A percentile compares a stretch with the other conserved stretches of the same genome.
These are phyloP conservation scores for Cubamyces lactineus DNA, from an alignment of 768 basidiomycete species.

Conservation along the genomic window DNA sequence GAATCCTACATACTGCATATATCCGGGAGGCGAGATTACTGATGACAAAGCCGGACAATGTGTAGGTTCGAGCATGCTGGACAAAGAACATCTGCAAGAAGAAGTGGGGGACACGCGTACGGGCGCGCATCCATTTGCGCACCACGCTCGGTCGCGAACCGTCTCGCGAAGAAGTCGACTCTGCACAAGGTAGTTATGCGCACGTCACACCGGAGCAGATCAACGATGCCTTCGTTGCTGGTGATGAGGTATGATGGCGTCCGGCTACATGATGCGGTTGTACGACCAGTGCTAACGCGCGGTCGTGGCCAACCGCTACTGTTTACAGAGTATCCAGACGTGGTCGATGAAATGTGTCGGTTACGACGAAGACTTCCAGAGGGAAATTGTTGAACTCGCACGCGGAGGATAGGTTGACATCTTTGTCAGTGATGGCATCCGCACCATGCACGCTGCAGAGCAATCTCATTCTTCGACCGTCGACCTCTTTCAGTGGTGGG, in stretches of 20 bases:
- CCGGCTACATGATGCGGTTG: too few relatives aligned
- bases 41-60: too few relatives aligned
- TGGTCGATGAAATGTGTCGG: constrained; percentile 47
- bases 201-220: constrained; percentile 34
- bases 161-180: constrained; percentile 32
- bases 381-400: constrained; percentile 25
- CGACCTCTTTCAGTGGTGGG: too few relatives aligned
- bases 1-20: not conserved
- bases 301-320: not conserved
- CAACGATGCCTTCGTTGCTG: constrained; percentile 31
- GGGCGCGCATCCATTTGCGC: constrained; percentile 37
- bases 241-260: constrained; percentile 35
- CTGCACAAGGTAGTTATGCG: constrained; percentile 18
- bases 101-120: constrained; percentile 33
- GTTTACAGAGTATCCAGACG: constrained; percentile 36
- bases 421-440: not conserved
- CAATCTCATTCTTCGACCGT: too few relatives aligned
- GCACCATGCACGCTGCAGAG: not conserved
- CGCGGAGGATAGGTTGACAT: not conserved
- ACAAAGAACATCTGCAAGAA: constrained; percentile 26
- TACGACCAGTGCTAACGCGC: not conserved
- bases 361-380: constrained; percentile 44
- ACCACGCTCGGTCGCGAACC: constrained; percentile 30
- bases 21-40: too few relatives aligned
- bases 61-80: constrained; percentile 37